Conservation (phyloP, 257 asterid genomes). For the Verbascum thapsus region DNA sequence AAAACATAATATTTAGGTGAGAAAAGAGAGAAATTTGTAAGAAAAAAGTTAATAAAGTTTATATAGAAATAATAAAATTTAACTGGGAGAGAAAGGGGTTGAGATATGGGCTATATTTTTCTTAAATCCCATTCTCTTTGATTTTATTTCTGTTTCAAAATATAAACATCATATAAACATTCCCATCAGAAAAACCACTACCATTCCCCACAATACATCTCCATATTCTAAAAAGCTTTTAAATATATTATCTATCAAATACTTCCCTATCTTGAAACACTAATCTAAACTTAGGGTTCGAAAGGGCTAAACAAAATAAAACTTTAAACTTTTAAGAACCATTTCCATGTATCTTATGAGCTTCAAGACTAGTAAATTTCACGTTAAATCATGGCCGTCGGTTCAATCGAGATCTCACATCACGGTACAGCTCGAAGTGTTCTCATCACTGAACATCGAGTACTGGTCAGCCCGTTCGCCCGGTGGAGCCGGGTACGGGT, state of each 20-base stretch:
- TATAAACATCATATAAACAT: constrained; percentile 60
- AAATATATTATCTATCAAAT: constrained; percentile 50
- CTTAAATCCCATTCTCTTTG: constrained; percentile 36
- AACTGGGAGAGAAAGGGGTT: no score
- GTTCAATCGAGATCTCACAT: constrained; percentile 52
- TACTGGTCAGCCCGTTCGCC: constrained; percentile 57
- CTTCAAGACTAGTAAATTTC: constrained; percentile 34
- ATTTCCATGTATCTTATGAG: constrained; percentile 54
- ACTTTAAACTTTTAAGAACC: constrained; percentile 31
- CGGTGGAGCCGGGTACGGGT: constrained; percentile 66
- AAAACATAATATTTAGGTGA: no score
- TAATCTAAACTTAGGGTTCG: constrained; percentile 44
- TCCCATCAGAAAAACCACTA: constrained; percentile 34
- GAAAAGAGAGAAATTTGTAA: no score
- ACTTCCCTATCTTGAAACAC: constrained; percentile 44
- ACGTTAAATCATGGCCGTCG: background rate
- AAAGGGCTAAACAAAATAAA: constrained; percentile 16
- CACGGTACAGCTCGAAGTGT: constrained; percentile 61
- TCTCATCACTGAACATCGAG: constrained; percentile 69
- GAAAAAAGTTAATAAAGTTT: no score
- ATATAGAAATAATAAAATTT: no score
- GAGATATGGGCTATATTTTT: constrained; percentile 25
- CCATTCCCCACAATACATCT: constrained; percentile 27
- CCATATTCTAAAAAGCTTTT: constrained; percentile 39
- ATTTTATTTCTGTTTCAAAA: constrained; percentile 46